Evolutionary conservation across 495 filamentous ascomycete species (phyloP).

Genomic region (Aspergillus sclerotioniger): DNA sequence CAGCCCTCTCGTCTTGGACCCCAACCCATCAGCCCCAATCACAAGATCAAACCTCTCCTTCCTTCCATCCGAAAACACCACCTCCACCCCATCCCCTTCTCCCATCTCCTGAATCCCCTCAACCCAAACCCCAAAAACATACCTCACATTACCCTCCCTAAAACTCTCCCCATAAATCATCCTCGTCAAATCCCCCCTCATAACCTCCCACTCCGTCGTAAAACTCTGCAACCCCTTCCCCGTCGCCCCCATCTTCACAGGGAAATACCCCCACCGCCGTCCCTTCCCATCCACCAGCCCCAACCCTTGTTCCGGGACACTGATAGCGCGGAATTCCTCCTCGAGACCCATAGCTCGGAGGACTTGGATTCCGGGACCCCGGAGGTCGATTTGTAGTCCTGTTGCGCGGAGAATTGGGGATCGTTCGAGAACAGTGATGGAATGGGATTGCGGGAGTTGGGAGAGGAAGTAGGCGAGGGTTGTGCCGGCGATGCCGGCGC

Average conservation of each 20-base stretch:
- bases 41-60: too few relatives aligned
- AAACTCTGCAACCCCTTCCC: conserved; percentile 30
- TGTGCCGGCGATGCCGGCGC: too few relatives aligned
- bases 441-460: neutral
- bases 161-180: conserved; percentile 33
- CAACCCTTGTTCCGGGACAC: conserved; percentile 34
- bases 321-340: conserved; percentile 19
- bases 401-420: neutral
- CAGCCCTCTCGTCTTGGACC: too few relatives aligned
- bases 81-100: too few relatives aligned
- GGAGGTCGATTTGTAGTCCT: conserved; percentile 42
- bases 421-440: neutral
- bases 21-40: too few relatives aligned
- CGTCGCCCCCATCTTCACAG: too few relatives aligned
- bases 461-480: neutral
- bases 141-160: conserved; percentile 21
- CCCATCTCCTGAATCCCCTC: conserved; percentile 1
- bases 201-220: conserved; percentile 48
- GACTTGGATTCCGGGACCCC: conserved; percentile 37
- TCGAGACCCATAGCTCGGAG: conserved; percentile 40
- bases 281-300: conserved; percentile 31
- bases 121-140: conserved; percentile 32
- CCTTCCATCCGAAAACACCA: too few relatives aligned
- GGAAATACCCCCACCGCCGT: conserved; percentile 25
- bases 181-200: conserved; percentile 42